Base-by-base conservation (phyloP, 2,329 filamentous ascomycete genomes). In the Penicillium rolfsii region DNA sequence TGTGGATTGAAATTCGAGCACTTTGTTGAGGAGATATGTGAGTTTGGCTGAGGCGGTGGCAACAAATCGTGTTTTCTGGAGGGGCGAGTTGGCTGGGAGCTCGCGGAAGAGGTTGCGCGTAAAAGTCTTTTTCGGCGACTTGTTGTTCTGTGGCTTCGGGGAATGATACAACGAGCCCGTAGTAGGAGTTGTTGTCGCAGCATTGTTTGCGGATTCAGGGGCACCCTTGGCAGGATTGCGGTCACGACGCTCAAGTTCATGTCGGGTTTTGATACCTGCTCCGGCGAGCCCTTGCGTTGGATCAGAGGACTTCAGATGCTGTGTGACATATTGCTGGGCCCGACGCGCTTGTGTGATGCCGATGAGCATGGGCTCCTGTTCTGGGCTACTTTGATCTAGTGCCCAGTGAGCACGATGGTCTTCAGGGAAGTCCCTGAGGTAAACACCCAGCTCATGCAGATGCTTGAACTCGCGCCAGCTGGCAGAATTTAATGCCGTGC, bases 21-120 rank as follows among this genome's bases (percentile, higher is more conserved):
- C 87, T 35, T 86, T 83, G 57, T 93, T 89, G 19, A 97, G 79
- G 5, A 97, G 80, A 70, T 97, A 97, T 2, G 90, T 93, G 2
- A 97, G 81, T 75, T 98, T 98, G 0, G 91, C 87, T 0, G 93
- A 97, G 0, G 88, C 86, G 0, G 93, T 97, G 4, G 91, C 92
- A n/a, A 90, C 79, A 22, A 96, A 81, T 57, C 78, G 84, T 0
- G 89, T 86, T 36, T 81, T 74, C 9, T 82, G 79, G 16, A 95
- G 80, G 0, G 86, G 81, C 0, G 84, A 86, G 0, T 81, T 66
- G 1, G 66, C 35, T 1, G 74, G 63, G 2, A 79, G 62, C 9
- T 64, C 67, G 48, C 68, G 71, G 50, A 60, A 67, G 8, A 71
- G 55, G 0, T 71, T 72, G 26, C 71, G 71, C 4, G 64, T 53